These are phyloP conservation scores for Puccinia novopanici DNA, from an alignment of 1,284 basidiomycete genomes.

Conservation along the genomic window DNA sequence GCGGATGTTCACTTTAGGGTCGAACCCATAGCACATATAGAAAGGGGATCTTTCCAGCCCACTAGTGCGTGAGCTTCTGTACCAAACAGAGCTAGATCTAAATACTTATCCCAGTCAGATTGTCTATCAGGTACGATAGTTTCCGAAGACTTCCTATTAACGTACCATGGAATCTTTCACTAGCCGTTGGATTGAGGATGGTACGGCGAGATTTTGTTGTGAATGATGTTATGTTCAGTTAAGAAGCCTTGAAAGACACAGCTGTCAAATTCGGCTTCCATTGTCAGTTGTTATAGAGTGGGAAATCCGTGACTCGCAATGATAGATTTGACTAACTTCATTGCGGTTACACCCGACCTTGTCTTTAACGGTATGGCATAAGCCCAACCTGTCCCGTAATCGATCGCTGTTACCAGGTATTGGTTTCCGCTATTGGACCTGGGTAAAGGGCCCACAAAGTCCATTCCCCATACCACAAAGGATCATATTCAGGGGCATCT, in stretches of 20 bases:
- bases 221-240: too few relatives aligned
- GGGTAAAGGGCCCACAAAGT: conserved; percentile 15
- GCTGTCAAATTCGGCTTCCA: not conserved
- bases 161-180: conserved; percentile 20
- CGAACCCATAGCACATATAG: conserved; percentile 11
- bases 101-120: not conserved
- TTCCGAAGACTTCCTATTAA: not conserved
- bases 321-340: not conserved
- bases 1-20: not conserved
- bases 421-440: not conserved
- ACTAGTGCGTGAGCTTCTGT: not conserved
- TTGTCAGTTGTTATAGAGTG: conserved; percentile 13
- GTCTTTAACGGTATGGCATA: not conserved
- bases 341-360: not conserved
- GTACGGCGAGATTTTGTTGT: too few relatives aligned
- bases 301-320: conserved; percentile 18
- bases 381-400: conserved; percentile 30
- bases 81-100: conserved; percentile 3
- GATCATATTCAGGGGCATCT: conserved; percentile 9
- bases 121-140: conserved; percentile 7
- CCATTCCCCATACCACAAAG: conserved; percentile 18
- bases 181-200: conserved; percentile 21
- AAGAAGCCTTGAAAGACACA: not conserved
- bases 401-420: conserved; percentile 17
- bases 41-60: not conserved